These are phyloP conservation scores for Saposhnikovia divaricata DNA, from an alignment of 129 eudicot species.

Conservation along the genomic window DNA sequence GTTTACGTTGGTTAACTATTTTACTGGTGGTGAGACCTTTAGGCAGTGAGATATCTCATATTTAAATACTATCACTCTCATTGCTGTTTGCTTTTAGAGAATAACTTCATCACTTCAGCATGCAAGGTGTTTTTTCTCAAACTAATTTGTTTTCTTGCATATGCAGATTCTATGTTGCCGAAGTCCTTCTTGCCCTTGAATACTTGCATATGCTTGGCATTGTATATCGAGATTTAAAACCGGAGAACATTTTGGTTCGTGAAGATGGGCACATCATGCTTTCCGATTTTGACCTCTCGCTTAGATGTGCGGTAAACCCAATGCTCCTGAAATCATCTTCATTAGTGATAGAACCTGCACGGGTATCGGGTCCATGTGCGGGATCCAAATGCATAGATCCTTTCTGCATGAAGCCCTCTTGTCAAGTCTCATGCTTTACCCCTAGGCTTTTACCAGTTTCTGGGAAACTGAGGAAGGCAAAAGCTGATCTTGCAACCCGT, in stretches of 20 bases:
- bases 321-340: slow-evolving; percentile 54
- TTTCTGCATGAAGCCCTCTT: slow-evolving; percentile 75
- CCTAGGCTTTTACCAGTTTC: slow-evolving; percentile 39
- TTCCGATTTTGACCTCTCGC: slow-evolving; percentile 90
- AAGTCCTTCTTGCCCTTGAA: slow-evolving; percentile 92
- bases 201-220: slow-evolving; percentile 95
- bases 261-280: slow-evolving; percentile 78
- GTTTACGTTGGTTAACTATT: neutral
- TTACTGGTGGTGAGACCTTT: neutral
- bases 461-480: slow-evolving; percentile 36
- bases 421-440: slow-evolving; percentile 79
- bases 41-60: neutral
- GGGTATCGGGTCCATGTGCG: slow-evolving; percentile 73
- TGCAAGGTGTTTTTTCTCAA: neutral
- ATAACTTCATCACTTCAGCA: neutral
- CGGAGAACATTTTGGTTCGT: slow-evolving; percentile 64
- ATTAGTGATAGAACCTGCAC: slow-evolving; percentile 32
- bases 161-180: slow-evolving; percentile 90
- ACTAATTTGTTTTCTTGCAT: neutral
- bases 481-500: slow-evolving; percentile 32
- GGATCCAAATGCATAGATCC: slow-evolving; percentile 90
- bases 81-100: neutral
- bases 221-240: slow-evolving; percentile 85
- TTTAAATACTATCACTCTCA: neutral
- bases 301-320: slow-evolving; percentile 81